Base-by-base conservation (phyloP, 768 basidiomycete species). In the Pleurotus tuoliensis region DNA sequence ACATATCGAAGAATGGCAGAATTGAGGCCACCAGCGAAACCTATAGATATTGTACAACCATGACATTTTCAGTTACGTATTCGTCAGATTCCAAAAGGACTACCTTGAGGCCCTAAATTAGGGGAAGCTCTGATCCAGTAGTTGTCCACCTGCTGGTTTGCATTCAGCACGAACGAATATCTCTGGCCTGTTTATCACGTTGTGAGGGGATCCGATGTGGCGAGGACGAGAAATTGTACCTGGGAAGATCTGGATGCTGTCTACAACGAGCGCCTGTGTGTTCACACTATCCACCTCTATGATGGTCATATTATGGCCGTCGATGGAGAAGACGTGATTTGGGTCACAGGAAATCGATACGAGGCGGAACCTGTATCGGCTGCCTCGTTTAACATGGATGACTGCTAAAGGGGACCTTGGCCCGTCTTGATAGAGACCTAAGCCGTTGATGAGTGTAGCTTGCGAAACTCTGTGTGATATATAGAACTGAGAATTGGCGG, bases 291-390 rank as follows among this genome's bases (percentile, higher is more conserved):
- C 76, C 12, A 61, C 73, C 63, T 77, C 77, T 50, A 79, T 80
- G 43, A 69, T 71, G 3, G 73, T 73, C 61, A 73, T 54, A 4
- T 48, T 62, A 54, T 82, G 80, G 1, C 69, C 68, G 53, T 76
- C 73, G 30, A 79, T 77, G 4, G 78, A 76, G 60, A 82, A 80
- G 0, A 55, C 37, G 55, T 66, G 78, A 57, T 71, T 67, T 1
- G 77, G 72, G 50, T 76, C 73, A 62, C 85, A 86, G 18, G 82
- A 79, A 8, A 77, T 73, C 8, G 73, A 69, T 27, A 86, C 58
- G 1, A 87, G 38, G 3, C 84, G 76, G 67, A 86, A 79, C 13
- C 84, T 77, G 59, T 84, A 85, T 4, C 81, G 71, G 44, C 64
- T 66, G 11, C 74, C 73, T 0, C 51, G 57, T 3, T 63, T 45